A percentile compares a stretch with the other conserved stretches of the same genome.
phyloP scores from a whole-genome alignment of 2,329 filamentous ascomycete genomes.

The Mollisia scopiformis region DNA sequence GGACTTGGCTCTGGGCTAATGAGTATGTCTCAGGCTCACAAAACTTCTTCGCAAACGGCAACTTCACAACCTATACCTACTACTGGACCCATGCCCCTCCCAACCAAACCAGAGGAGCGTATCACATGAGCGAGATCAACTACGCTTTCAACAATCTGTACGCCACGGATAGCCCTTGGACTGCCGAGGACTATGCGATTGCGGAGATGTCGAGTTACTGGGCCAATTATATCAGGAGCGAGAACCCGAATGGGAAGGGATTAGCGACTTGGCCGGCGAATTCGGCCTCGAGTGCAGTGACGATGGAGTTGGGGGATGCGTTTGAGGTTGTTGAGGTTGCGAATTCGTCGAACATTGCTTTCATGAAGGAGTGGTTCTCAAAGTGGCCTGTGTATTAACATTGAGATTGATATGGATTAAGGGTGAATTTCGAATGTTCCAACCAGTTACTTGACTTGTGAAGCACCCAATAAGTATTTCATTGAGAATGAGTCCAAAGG shows the following conservation, averaged over 20 bases:
- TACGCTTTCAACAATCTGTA: conserved; percentile 37
- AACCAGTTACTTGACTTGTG: too few species aligned
- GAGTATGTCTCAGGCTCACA: conserved; percentile 21
- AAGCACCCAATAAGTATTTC: too few species aligned
- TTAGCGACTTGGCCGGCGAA: conserved; percentile 21
- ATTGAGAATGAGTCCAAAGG: too few species aligned
- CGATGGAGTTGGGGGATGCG: conserved; percentile 22
- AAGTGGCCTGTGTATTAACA: not conserved
- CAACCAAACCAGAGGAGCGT: conserved; percentile 28
- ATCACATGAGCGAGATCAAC: conserved; percentile 35
- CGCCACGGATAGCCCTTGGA: conserved; percentile 31
- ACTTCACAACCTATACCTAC: conserved; percentile 34
- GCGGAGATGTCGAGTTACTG: conserved; percentile 64
- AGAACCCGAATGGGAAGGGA: conserved; percentile 60
- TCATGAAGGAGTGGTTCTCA: conserved; percentile 1
- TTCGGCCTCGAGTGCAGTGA: not conserved
- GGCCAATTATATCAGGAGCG: conserved; percentile 69
- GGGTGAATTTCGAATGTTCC: too few species aligned
- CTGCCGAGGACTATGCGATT: conserved; percentile 31
- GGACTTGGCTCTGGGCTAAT: conserved; percentile 34
- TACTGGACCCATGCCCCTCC: conserved; percentile 37
- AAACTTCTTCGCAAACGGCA: conserved; percentile 18
- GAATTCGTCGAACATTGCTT: not conserved
- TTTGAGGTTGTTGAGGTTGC: not conserved
- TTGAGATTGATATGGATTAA: too few species aligned